Base-by-base conservation (phyloP, 169 alveolate species). In the Eimeria sp. region DNA sequence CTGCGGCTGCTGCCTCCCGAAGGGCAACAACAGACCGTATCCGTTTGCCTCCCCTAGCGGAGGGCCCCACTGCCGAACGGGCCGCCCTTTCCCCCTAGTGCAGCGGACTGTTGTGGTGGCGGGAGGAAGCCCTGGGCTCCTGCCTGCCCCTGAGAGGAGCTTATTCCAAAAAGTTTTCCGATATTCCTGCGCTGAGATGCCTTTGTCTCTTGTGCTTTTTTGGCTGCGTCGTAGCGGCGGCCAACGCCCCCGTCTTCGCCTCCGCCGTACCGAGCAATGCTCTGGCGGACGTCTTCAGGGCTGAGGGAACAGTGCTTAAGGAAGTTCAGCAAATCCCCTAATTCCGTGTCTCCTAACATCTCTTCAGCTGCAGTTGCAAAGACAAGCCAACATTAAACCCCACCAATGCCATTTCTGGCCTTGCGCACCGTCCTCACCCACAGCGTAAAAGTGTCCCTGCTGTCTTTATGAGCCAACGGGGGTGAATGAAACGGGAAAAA, bases 181-280 rank as follows among this genome's bases (percentile, higher is more conserved):
- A 95, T 88, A 57, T 54, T 76, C 20, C 97, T 47, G 27, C 97
- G 45, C n/a, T 84, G 92, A 25, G 92, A 47, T 34, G 95, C 96
- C 43, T 91, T 91, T 22, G 94, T 72, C 57, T 86, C 97, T 18
- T 80, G 90, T n/a, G 78, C 91, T 30, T 34, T 30, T 67, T 95
- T 95, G 11, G 94, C 90, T 25, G 45, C 80, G 47, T 75, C 65
- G 57, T 51, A 95, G 45, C 97, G 78, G 51, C 89, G 84, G 91
- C 97, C 97, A 9, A 95, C 94, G 73, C 89, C 94, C 10, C 80
- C 95, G 70, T 84, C 95, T 16, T 34, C 95, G 16, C 96, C 97
- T 16, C 97, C 97, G 25, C 97, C 96, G 25, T 54, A 95, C 30
- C 89, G 78, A 7, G 47, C 63, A 7, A 95, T 58, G 57, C 76